Evolutionary conservation across 192 early-diverging fungal genomes (phyloP).

Genomic region (Entomortierella lignicola): DNA sequence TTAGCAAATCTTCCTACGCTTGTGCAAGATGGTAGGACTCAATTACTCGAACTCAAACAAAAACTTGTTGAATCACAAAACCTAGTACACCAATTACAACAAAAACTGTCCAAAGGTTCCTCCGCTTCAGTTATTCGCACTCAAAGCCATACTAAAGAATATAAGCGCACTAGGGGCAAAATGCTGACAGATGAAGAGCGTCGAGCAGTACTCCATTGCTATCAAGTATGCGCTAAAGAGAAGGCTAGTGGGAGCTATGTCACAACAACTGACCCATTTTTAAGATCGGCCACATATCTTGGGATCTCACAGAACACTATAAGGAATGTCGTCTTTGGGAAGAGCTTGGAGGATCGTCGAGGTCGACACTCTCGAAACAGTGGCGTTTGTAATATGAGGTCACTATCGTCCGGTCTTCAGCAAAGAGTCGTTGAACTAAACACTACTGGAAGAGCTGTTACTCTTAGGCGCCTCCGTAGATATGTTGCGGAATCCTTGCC

Average conservation of each 20-base stretch:
- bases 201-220: constrained; percentile 11
- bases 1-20: too few species aligned
- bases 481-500: too few species aligned
- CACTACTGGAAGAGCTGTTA: background rate
- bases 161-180: constrained; percentile 11
- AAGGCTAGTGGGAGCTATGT: background rate
- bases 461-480: constrained; percentile 1
- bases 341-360: constrained; percentile 2
- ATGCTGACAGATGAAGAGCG: constrained; percentile 11
- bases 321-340: background rate
- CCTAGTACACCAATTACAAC: too few species aligned
- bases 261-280: background rate
- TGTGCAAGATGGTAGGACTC: too few species aligned
- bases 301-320: constrained; percentile 17
- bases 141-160: background rate
- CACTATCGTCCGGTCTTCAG: constrained; percentile 6
- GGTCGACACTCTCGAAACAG: background rate
- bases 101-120: too few species aligned
- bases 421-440: background rate
- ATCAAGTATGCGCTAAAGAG: constrained; percentile 5
- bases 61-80: too few species aligned
- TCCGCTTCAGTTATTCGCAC: too few species aligned
- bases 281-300: constrained; percentile 14
- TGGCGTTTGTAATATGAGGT: background rate
- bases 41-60: too few species aligned